A percentile compares a stretch with the other conserved stretches of the same genome.
phyloP scores from a whole-genome alignment of 2,329 filamentous ascomycete species.

The Dothistroma septosporum region DNA sequence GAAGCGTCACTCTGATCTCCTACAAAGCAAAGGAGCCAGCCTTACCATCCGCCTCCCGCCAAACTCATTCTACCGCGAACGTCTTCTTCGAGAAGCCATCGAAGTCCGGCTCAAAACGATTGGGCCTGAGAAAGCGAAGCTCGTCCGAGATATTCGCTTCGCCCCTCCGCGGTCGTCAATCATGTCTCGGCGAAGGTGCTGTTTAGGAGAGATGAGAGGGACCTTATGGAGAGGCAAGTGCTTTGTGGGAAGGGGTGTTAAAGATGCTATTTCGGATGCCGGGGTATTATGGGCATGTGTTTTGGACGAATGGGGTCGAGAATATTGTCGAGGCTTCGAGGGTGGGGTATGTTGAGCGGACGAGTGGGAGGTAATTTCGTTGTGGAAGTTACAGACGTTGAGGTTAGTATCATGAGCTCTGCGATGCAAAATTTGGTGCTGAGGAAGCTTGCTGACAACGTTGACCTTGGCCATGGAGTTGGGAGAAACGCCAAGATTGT shows the following conservation, averaged over 20 bases:
- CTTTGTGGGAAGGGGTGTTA: background rate
- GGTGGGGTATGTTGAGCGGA: background rate
- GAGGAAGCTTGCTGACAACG: background rate
- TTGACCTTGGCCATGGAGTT: background rate
- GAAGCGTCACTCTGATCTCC: background rate
- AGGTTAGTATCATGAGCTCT: background rate
- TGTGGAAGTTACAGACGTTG: background rate
- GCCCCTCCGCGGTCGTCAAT: background rate
- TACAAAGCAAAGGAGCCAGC: background rate
- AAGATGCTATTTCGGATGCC: background rate
- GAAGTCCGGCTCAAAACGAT: background rate
- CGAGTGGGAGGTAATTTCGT: background rate
- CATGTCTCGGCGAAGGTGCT: background rate
- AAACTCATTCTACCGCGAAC: slow-evolving; percentile 9
- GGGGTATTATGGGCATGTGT: background rate
- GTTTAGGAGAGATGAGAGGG: background rate
- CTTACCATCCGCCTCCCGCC: background rate
- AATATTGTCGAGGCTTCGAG: background rate
- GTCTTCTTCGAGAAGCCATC: slow-evolving; percentile 3
- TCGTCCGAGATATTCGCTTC: background rate
- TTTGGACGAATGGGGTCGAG: background rate
- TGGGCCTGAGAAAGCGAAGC: background rate
- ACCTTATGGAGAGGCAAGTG: background rate
- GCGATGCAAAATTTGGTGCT: background rate
- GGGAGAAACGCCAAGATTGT: background rate